Evolutionary conservation across 768 basidiomycete species (phyloP), one percentile per base, ranked within the genome.

Genomic region (Erythrobasidium yunnanense): DNA sequence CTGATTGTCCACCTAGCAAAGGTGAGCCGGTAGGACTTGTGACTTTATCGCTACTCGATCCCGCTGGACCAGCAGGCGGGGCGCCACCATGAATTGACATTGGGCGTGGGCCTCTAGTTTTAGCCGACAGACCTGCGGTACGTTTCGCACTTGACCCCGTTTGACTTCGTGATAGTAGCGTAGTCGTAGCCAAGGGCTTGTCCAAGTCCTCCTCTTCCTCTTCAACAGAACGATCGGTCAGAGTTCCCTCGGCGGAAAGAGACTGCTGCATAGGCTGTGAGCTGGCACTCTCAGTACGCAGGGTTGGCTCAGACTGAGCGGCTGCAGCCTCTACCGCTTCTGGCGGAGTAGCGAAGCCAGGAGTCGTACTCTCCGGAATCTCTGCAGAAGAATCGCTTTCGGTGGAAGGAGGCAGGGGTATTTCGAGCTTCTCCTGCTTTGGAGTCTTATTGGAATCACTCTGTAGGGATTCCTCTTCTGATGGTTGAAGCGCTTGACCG

Each of bases 81-180:
- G 27, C 5, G 13, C 38, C 25, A 27, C 35, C 56, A 25, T 46
- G 34, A 34, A 46, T 46, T 8, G 25, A 29, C 56, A 58, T 58
- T 3, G 56, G 56, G 20, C 56, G 35, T 45, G 56, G 56, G 7
- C 56, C 56, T 38, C 56, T 11, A 13, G 56, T 46, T 42, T 42
- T 42, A 46, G 54, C 23, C 6, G 35, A 34, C 27, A 35, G 54
- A 22, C 38, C 38, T 11, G 30, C 23, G 5, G 17, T 5, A 25
- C 56, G 56, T 5, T 25, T 20, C 7, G 56, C 35, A 46, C 25
- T 29, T 4, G 56, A 38, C 23, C 56, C 56, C 42, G 56, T 58
- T 2, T 34, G 23, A 22, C 38, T 46, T 4, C 56, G 56, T 45
- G 18, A 8, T 25, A 58, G 38, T 6, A 45, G 4, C 7, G 32